Percentiles rank a stretch among this genome's conserved stretches.
phyloP scores from a whole-genome alignment of 768 basidiomycete genomes.

The Pleurotus eryngii region DNA sequence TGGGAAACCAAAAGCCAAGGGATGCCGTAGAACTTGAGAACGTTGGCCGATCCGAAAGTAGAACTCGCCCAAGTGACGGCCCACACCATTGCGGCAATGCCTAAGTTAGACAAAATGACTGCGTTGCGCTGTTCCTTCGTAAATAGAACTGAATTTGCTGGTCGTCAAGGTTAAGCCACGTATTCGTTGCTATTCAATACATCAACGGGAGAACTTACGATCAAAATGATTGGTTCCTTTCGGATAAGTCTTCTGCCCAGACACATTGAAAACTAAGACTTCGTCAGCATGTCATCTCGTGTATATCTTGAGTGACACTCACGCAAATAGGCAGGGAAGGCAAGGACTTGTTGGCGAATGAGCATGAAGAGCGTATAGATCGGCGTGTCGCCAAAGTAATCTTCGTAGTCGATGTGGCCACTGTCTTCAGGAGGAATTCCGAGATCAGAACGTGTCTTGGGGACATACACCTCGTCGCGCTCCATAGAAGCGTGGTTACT shows the following conservation, averaged over 20 bases:
- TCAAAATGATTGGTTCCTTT: constrained; percentile 67
- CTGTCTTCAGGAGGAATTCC: constrained; percentile 41
- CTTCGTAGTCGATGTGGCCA: constrained; percentile 44
- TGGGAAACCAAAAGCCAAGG: constrained; percentile 56
- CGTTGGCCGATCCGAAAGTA: constrained; percentile 33
- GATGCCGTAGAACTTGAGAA: constrained; percentile 48
- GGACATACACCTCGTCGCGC: constrained; percentile 57
- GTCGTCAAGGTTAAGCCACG: not conserved
- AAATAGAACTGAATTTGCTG: constrained; percentile 58
- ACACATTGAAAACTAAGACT: constrained; percentile 55
- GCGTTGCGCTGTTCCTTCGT: constrained; percentile 46
- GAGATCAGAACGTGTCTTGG: constrained; percentile 55
- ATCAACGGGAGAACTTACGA: constrained; percentile 35
- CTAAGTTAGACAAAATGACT: constrained; percentile 56
- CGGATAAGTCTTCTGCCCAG: constrained; percentile 56
- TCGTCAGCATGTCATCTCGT: not conserved
- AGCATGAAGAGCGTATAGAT: constrained; percentile 56
- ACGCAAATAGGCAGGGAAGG: constrained; percentile 62
- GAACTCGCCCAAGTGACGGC: constrained; percentile 32
- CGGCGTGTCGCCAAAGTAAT: constrained; percentile 57
- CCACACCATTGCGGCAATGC: constrained; percentile 47
- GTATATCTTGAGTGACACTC: constrained; percentile 18
- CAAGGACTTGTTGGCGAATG: constrained; percentile 54
- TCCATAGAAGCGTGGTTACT: constrained; percentile 51
- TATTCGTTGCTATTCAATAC: not conserved